Conservation (phyloP, 2,329 filamentous ascomycete species). For the Pseudopyrenochaeta lycopersici region DNA sequence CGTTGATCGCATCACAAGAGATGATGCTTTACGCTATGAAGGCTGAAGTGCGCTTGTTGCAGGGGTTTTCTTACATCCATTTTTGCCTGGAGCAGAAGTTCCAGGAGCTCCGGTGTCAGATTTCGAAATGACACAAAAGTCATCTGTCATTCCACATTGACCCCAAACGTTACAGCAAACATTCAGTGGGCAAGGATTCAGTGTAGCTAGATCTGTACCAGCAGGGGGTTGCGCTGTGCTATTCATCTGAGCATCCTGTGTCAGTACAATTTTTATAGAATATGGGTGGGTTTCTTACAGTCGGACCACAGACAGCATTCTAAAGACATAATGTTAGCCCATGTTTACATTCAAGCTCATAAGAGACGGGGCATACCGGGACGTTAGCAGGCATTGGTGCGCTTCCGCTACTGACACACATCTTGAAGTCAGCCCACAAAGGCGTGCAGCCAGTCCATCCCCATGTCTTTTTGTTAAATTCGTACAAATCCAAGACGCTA, state of each 20-base stretch:
- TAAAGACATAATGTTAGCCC: too few species aligned
- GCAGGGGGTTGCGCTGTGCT: constrained; percentile 37
- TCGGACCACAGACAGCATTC: constrained; percentile 58
- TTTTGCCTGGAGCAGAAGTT: constrained; percentile 8
- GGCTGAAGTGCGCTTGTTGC: too few species aligned
- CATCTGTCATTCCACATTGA: constrained; percentile 47
- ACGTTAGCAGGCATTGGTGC: constrained; percentile 50
- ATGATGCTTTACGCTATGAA: too few species aligned
- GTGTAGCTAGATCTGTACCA: constrained; percentile 16
- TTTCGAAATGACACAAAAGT: constrained; percentile 48
- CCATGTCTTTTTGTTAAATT: constrained; percentile 56
- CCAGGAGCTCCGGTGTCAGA: constrained; percentile 6
- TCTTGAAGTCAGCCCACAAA: neutral
- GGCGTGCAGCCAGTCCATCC: constrained; percentile 53
- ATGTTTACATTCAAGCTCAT: too few species aligned
- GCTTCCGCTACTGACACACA: constrained; percentile 42
- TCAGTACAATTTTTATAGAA: too few species aligned
- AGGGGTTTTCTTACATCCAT: too few species aligned
- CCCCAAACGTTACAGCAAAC: constrained; percentile 20
- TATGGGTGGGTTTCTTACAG: too few species aligned
- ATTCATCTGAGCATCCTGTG: constrained; percentile 52
- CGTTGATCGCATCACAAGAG: too few species aligned
- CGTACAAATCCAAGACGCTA: too few species aligned
- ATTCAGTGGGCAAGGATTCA: constrained; percentile 21
- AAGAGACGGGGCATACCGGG: too few species aligned